Base-by-base conservation (phyloP, 371 early-diverging fungal species). In the Haplosporangium sp. region DNA sequence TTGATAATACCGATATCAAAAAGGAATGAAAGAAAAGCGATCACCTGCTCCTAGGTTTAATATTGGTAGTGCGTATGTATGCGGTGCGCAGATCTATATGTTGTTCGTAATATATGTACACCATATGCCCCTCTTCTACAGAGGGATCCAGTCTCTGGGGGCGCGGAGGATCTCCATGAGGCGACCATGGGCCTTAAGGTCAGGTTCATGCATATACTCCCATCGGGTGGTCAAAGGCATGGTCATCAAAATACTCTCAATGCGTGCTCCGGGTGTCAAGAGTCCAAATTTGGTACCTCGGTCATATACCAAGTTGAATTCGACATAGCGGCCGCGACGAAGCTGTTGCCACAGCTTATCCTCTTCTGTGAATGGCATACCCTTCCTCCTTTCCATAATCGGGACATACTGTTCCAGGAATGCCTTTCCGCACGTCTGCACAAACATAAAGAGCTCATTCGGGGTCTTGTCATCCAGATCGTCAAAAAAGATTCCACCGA, bases 271-370 rank as follows among this genome's bases (percentile, higher is more conserved):
- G n/a, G 93, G 94, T 5, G 95, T 94, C 73, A 87, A 81, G 55
- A 96, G 80, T 6, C 96, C 96, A 83, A 95, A 96, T 74, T 95
- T 94, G 40, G 96, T 96, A 51, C 96, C 96, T 41, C 96, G 88
- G 74, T 96, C 96, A 76, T 93, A 89, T 18, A 95, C 88, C 74
- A 95, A 76, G 68, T 96, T 96, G 81, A 96, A 96, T 80, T 96
- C 96, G 10, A 93, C 95, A 73, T 96, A 96, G 16, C 95, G 89
- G 12, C 96, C 96, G 38, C 96, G 89, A 46, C 96, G 88, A 16
- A 96, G 63, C 64, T 94, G 92, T 82, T 95, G 95, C 95, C 95
- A 96, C 14, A 82, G 73, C 64, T 89, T 91, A 82, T 94, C 86
- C 23, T 88, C 89, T 5, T 84, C 81, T 20, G 89, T 87, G 66